Evolutionary conservation across 768 basidiomycete species (phyloP).

Genomic region (Tylopilus sp.): DNA sequence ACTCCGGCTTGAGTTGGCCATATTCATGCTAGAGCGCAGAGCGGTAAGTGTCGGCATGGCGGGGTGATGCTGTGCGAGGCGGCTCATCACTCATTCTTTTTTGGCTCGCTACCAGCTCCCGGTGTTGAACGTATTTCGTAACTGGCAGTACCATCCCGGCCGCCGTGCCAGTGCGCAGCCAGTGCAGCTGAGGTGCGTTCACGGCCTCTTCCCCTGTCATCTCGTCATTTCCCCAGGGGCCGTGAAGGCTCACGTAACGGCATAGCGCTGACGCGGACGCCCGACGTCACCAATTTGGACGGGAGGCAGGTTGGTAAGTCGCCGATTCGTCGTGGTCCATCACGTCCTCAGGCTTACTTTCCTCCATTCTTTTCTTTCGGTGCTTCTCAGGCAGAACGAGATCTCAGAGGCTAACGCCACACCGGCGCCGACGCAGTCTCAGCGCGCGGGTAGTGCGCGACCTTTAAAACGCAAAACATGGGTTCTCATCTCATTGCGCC

Average conservation of each 20-base stretch:
- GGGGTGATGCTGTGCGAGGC: neutral
- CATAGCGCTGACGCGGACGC: neutral
- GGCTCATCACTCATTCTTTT: neutral
- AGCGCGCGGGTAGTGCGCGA: neutral
- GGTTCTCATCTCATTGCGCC: neutral
- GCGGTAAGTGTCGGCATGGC: slow-evolving; percentile 14
- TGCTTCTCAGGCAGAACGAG: neutral
- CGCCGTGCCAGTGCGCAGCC: neutral
- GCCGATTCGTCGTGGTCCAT: neutral
- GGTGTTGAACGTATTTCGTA: slow-evolving; percentile 18
- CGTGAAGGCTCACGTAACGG: neutral
- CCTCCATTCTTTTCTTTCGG: too few species aligned
- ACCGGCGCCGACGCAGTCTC: neutral
- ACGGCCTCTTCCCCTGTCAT: neutral
- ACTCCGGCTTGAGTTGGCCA: slow-evolving; percentile 15
- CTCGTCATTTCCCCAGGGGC: neutral
- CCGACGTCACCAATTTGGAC: neutral
- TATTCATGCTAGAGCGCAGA: slow-evolving; percentile 22
- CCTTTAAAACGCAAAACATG: neutral
- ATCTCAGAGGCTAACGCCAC: neutral
- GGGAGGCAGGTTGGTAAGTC: neutral
- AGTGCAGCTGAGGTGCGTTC: slow-evolving; percentile 7
- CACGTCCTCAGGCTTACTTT: neutral
- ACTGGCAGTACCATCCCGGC: neutral
- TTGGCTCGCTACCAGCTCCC: slow-evolving; percentile 12